Percentiles rank a stretch among this genome's conserved stretches.
These are phyloP conservation scores for Lactarius sanguifluus DNA, from an alignment of 768 basidiomycete species.

Conservation along the genomic window DNA sequence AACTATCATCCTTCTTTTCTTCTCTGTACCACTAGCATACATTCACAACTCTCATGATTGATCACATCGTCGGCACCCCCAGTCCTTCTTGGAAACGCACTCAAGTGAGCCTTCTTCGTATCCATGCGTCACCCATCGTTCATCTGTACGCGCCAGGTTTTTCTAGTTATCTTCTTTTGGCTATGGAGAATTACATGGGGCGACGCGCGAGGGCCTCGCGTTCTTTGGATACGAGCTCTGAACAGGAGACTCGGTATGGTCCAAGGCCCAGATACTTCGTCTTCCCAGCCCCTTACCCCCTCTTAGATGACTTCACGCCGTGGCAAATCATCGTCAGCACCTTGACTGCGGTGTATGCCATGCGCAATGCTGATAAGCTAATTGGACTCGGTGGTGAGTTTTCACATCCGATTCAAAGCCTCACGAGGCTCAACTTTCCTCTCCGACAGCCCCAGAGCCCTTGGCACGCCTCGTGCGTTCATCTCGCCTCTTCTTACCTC, in stretches of 20 bases:
- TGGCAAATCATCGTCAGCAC: constrained; percentile 93
- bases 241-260: constrained; percentile 63
- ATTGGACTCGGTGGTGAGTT: constrained; percentile 74
- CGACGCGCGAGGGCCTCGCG: constrained; percentile 58
- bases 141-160: constrained; percentile 53
- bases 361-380: constrained; percentile 82
- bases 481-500: not conserved
- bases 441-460: constrained; percentile 80
- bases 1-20: constrained; percentile 15
- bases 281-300: not conserved
- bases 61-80: constrained; percentile 87
- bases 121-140: constrained; percentile 6
- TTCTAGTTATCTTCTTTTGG: constrained; percentile 92
- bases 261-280: not conserved
- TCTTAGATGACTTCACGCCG: constrained; percentile 78
- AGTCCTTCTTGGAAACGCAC: constrained; percentile 87
- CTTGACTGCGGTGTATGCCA: constrained; percentile 78
- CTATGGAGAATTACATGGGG: constrained; percentile 73
- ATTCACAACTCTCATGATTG: constrained; percentile 64
- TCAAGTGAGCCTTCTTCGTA: constrained; percentile 50
- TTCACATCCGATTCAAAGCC: constrained; percentile 17
- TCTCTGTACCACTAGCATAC: constrained; percentile 21
- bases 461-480: constrained; percentile 75
- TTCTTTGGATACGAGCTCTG: constrained; percentile 60
- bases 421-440: constrained; percentile 14